Conservation (phyloP, 805 yeast species). For the Candida vartiovaarae region DNA sequence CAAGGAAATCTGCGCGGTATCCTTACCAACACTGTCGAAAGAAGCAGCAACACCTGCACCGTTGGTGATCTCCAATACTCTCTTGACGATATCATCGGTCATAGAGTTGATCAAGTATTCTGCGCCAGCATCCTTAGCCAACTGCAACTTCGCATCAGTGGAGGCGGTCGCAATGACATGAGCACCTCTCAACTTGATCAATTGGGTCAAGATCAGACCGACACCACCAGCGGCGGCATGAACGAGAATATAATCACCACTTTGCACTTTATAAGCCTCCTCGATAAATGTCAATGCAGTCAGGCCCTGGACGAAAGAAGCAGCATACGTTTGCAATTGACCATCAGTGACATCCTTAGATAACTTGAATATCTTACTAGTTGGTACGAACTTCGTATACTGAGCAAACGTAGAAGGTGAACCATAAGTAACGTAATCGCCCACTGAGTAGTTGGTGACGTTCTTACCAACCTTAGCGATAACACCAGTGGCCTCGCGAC, state of each 20-base stretch:
- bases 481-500: constrained; percentile 69
- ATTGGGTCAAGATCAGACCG: constrained; percentile 65
- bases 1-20: constrained; percentile 60
- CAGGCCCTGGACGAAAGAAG: constrained; percentile 60
- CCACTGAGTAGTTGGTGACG: constrained; percentile 50
- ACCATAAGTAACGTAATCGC: constrained; percentile 64
- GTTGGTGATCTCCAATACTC: constrained; percentile 51
- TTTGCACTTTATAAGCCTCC: constrained; percentile 59
- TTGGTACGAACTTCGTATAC: constrained; percentile 44
- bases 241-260: constrained; percentile 66
- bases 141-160: constrained; percentile 56
- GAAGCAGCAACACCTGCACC: constrained; percentile 64
- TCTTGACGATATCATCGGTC: constrained; percentile 47
- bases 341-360: constrained; percentile 42
- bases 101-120: constrained; percentile 53
- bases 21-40: constrained; percentile 75
- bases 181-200: constrained; percentile 55
- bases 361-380: constrained; percentile 37
- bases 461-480: constrained; percentile 57
- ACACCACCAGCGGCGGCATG: constrained; percentile 98
- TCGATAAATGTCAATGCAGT: constrained; percentile 69
- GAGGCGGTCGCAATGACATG: constrained; percentile 84
- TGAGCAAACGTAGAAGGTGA: constrained; percentile 60
- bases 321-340: constrained; percentile 49
- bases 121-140: constrained; percentile 72